Base-by-base conservation (phyloP, 345 rosid species). In the Capsella bursapastoris region DNA sequence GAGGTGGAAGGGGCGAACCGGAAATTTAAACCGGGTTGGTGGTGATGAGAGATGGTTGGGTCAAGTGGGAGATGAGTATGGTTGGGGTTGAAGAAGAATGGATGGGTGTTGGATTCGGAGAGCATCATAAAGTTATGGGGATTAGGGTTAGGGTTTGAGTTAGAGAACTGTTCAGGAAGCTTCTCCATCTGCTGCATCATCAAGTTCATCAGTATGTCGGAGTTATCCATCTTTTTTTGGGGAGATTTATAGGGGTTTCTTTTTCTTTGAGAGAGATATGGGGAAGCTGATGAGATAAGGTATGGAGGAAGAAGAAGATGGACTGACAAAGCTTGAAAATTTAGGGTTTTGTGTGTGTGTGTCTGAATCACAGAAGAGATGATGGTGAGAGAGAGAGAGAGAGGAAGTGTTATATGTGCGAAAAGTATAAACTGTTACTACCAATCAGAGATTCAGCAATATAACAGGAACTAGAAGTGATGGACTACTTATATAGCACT, bases 161-260 rank as follows among this genome's bases (percentile, higher is more conserved):
- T 78, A 28, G 66, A 70, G 68, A 84, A 86, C 27, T 74, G 73
- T 18, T 83, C 86, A 55, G 87, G 86, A 78, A 81, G 85, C 77
- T 86, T 84, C 75, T 80, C 86, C 82, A 82, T 83, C 18, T 88
- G 90, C 79, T 80, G 79, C 86, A 86, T 85, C 83, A 78, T 79
- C 81, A 85, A 68, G 83, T 84, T 82, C 85, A 82, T 82, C 4
- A 68, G 63, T 35, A 64, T 63, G 70, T 76, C 75, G 15, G 75
- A 47, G 43, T 74, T 74, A 29, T 77, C 76, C 80, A 77, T 77
- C 28, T 13, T 70, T 29, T 27, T 0, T 18, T 38, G 4, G 12
- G 45, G 11, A 4, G 66, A 49, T 34, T 64, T 73, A 45, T 73
- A 45, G 48, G 9, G 18, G n/a, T 56, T 41, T 35, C 7, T 12